Evolutionary conservation across 2,329 filamentous ascomycete genomes (phyloP), one percentile per base, ranked within the genome.

Genomic region (Tolypocladium paradoxum): DNA sequence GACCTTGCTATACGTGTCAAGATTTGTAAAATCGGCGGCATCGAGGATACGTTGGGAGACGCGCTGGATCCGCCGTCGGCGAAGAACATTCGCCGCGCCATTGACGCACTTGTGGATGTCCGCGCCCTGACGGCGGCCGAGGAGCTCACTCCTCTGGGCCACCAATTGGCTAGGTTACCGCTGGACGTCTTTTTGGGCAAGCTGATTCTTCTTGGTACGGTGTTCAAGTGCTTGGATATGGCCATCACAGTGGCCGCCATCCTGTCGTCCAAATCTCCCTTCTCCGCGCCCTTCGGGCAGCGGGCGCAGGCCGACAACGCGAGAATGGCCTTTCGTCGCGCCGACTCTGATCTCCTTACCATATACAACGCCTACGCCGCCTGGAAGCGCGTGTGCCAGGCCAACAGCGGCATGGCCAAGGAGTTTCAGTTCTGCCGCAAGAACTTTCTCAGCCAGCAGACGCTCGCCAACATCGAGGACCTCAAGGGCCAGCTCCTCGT

Each of bases 1-100:
- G 93, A 99, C 64, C 76, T 99, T 12, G 90, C 95, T 6, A 91
- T 99, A 66, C 84, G 93, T 9, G 91, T 97, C 59, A 99, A 99
- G 71, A 96, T 96, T 47, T 99, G 92, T 75, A 95, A 95, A 64
- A 81, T 99, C 45, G 93, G 93, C 12, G 86, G 89, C 40, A 95
- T 97, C 52, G 92, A 97, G 65, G 83, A 92, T 61, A 96, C 91
- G 0, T 76, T 99, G 11, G 81, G 87, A 24, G 84, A 91, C 67
- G 93, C 93, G 4, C 76, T 99, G 18, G 93, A 99, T 65, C 87
- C 92, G 0, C 93, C 93, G 0, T 91, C 87, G 0, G 78, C 87
- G 0, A 95, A 92, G 72, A 99, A 97, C 61, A 95, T 99, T 48
- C 85, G 90, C 27, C 83, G 92, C 36, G 92, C 93, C 1, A 87